phyloP scores from a whole-genome alignment of 1,284 basidiomycete genomes.

The Heterobasidion annosum region DNA sequence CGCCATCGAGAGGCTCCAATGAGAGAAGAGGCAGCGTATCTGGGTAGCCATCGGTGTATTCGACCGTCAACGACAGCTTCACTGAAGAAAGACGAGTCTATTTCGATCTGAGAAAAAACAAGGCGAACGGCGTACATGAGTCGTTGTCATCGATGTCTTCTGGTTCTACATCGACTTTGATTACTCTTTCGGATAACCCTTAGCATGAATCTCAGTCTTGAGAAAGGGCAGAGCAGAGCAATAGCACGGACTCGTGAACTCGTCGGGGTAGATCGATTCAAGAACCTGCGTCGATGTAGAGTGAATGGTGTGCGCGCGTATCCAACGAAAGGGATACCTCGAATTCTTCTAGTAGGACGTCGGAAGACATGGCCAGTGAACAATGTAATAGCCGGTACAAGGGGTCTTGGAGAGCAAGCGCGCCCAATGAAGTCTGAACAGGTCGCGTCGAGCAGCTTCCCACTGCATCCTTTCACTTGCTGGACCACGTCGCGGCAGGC shows the following conservation, averaged over 20 bases:
- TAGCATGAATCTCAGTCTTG: conserved; percentile 43
- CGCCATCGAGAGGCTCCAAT: conserved; percentile 63
- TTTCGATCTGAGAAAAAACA: conserved; percentile 3
- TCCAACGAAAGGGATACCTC: conserved; percentile 45
- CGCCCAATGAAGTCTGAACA: background rate
- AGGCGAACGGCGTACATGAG: background rate
- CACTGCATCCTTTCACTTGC: background rate
- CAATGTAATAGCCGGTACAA: background rate
- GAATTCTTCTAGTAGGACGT: conserved; percentile 73
- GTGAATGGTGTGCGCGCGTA: background rate
- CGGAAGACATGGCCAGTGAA: conserved; percentile 39
- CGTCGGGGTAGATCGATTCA: conserved; percentile 92
- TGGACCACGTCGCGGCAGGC: too few relatives aligned
- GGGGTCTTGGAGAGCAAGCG: too few relatives aligned
- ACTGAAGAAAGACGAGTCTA: conserved; percentile 41
- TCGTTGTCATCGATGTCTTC: conserved; percentile 61
- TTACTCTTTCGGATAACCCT: conserved; percentile 80
- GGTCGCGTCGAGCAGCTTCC: background rate
- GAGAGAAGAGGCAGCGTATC: conserved; percentile 71
- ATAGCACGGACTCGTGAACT: conserved; percentile 75
- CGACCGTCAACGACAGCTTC: conserved; percentile 62
- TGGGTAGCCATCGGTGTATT: conserved; percentile 65
- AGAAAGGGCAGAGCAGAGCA: conserved; percentile 15
- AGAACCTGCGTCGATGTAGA: conserved; percentile 55
- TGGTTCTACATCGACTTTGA: conserved; percentile 84